A percentile compares a stretch with the other conserved stretches of the same genome.
These are phyloP conservation scores for Plantago rigida DNA, from an alignment of 305 asterid species.

Conservation along the genomic window DNA sequence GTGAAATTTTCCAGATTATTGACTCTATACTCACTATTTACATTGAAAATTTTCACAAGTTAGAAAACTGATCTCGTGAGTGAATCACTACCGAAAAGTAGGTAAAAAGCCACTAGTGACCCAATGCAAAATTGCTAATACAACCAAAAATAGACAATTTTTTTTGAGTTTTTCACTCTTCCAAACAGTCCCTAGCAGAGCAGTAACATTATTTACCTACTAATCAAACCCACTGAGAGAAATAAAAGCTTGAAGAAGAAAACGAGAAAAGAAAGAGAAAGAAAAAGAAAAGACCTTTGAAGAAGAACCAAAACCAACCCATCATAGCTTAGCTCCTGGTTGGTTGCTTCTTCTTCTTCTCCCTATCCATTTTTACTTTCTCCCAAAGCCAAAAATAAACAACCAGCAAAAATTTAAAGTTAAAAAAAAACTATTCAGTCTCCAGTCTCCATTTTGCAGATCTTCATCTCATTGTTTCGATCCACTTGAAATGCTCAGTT, in stretches of 20 bases:
- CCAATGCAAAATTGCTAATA: background rate
- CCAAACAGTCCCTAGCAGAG: background rate
- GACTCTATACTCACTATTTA: background rate
- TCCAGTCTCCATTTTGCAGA: slow-evolving; percentile 29
- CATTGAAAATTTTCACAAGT: no score
- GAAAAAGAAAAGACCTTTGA: slow-evolving; percentile 6
- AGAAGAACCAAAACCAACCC: no score
- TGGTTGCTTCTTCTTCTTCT: slow-evolving; percentile 30
- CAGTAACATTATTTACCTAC: slow-evolving; percentile 18
- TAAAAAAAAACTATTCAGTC: background rate
- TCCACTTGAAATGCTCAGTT: slow-evolving; percentile 27
- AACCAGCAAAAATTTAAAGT: background rate
- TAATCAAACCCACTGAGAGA: slow-evolving; percentile 20
- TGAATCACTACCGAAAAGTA: slow-evolving; percentile 26
- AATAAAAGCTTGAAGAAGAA: slow-evolving; percentile 20
- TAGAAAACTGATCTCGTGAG: slow-evolving; percentile 12
- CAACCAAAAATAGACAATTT: no score
- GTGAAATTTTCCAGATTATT: no score
- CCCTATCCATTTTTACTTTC: slow-evolving; percentile 12
- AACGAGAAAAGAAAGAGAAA: background rate
- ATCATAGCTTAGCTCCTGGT: slow-evolving; percentile 14
- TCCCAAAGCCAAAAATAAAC: slow-evolving; percentile 5
- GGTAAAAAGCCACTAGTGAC: slow-evolving; percentile 29
- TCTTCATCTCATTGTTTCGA: slow-evolving; percentile 28
- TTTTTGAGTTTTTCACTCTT: no score